phyloP scores from a whole-genome alignment of 805 yeast species.

The Diddensiella transvaalensis region DNA sequence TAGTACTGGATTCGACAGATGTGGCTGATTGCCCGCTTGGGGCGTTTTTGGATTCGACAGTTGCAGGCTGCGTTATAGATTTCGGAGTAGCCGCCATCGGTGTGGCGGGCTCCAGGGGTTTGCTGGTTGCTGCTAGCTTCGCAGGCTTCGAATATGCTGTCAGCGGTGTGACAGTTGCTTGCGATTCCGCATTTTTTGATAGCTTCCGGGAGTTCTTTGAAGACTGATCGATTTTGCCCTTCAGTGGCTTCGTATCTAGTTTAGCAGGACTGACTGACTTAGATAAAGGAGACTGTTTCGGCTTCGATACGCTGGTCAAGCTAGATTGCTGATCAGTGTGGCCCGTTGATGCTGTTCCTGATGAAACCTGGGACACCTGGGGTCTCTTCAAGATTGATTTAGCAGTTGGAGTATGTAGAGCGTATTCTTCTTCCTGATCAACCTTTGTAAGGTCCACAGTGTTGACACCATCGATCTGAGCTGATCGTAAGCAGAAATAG shows the following conservation, averaged over 20 bases:
- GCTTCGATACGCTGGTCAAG: not conserved
- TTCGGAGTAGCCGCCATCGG: not conserved
- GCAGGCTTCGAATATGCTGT: not conserved
- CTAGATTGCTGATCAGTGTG: not conserved
- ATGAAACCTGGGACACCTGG: not conserved
- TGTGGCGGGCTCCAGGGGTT: not conserved
- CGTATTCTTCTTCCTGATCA: not conserved
- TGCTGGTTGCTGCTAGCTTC: not conserved
- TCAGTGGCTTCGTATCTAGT: not conserved
- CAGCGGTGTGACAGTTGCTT: not conserved
- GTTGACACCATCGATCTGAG: conserved; percentile 1
- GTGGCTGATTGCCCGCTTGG: not conserved
- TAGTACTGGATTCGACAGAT: not conserved
- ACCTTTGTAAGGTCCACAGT: not conserved
- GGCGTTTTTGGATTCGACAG: not conserved
- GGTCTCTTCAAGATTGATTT: not conserved
- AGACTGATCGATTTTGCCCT: not conserved
- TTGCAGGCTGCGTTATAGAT: not conserved
- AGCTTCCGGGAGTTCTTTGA: not conserved
- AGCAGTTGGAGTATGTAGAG: not conserved
- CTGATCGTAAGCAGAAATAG: conserved; percentile 5
- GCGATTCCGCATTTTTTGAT: too few relatives aligned
- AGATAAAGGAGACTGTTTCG: not conserved
- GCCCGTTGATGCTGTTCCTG: not conserved
- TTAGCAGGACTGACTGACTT: not conserved